Evolutionary conservation across 345 rosid species (phyloP).

Genomic region (Rhizophora apiculata): DNA sequence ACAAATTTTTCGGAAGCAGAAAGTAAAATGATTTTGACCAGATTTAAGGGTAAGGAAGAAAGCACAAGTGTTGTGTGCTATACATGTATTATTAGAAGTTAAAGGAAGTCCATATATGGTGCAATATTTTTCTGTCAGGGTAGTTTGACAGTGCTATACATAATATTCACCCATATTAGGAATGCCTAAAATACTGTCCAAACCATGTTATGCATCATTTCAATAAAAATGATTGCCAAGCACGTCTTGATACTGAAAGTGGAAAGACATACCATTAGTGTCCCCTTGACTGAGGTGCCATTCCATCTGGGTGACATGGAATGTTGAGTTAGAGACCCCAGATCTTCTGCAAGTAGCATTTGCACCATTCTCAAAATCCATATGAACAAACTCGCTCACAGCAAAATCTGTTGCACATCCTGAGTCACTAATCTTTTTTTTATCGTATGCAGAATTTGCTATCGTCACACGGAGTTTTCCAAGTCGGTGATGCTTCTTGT

Average conservation of each 20-base stretch:
- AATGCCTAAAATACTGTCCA: neutral
- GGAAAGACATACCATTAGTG: constrained; percentile 32
- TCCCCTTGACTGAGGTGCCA: constrained; percentile 53
- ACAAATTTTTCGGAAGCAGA: neutral
- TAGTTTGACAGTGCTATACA: neutral
- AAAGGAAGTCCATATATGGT: neutral
- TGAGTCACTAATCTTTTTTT: constrained; percentile 37
- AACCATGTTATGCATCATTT: neutral
- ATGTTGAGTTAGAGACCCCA: constrained; percentile 45
- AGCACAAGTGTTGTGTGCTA: neutral
- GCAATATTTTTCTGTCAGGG: neutral
- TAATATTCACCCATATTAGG: neutral
- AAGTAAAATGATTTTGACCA: neutral
- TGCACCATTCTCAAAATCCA: constrained; percentile 51
- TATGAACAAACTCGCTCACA: constrained; percentile 44
- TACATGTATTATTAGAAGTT: neutral
- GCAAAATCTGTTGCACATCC: constrained; percentile 44
- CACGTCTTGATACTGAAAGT: neutral
- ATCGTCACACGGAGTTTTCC: constrained; percentile 38
- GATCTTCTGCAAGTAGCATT: constrained; percentile 50
- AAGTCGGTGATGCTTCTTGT: constrained; percentile 30
- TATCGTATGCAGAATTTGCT: constrained; percentile 28
- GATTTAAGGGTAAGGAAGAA: neutral
- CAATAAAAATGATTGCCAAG: neutral
- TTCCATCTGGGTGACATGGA: constrained; percentile 57